Conservation (phyloP, 2,329 filamentous ascomycete genomes). For the Beauveria caledonica region DNA sequence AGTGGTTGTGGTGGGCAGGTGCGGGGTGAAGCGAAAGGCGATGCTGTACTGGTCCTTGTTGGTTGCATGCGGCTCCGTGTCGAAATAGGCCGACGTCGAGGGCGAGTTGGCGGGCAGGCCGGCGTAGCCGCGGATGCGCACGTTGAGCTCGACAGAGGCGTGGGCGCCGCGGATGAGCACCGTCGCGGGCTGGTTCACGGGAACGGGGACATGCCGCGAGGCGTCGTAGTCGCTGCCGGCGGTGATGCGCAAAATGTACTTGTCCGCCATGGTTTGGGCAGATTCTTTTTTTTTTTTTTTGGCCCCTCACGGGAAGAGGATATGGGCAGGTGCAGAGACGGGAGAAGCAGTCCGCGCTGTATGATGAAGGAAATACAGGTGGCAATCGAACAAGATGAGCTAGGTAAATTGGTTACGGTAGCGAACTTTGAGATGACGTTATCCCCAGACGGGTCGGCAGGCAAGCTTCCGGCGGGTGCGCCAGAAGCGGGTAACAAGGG, state of each 20-base stretch:
- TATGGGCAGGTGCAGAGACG: too few species aligned
- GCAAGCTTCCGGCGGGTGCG: too few species aligned
- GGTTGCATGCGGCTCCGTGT: slow-evolving; percentile 54
- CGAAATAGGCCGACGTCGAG: slow-evolving; percentile 68
- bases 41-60: slow-evolving; percentile 78
- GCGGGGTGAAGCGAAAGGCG: slow-evolving; percentile 63
- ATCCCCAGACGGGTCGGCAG: too few species aligned
- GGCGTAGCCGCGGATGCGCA: slow-evolving; percentile 59
- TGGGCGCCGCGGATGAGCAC: slow-evolving; percentile 54
- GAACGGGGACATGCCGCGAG: slow-evolving; percentile 62
- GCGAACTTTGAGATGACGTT: too few species aligned
- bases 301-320: too few species aligned
- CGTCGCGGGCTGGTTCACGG: slow-evolving; percentile 62
- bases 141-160: slow-evolving; percentile 59
- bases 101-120: slow-evolving; percentile 69
- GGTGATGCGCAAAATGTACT: slow-evolving; percentile 75
- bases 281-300: too few species aligned
- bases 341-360: too few species aligned
- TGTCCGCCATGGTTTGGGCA: slow-evolving; percentile 48
- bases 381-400: too few species aligned
- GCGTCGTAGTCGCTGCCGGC: slow-evolving; percentile 70
- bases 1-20: background rate
- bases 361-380: too few species aligned
- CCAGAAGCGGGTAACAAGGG: too few species aligned
- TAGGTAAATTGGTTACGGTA: too few species aligned